Base-by-base conservation (phyloP, 1,139 yeast species). In the Yamadazyma kanchanaburiensis region DNA sequence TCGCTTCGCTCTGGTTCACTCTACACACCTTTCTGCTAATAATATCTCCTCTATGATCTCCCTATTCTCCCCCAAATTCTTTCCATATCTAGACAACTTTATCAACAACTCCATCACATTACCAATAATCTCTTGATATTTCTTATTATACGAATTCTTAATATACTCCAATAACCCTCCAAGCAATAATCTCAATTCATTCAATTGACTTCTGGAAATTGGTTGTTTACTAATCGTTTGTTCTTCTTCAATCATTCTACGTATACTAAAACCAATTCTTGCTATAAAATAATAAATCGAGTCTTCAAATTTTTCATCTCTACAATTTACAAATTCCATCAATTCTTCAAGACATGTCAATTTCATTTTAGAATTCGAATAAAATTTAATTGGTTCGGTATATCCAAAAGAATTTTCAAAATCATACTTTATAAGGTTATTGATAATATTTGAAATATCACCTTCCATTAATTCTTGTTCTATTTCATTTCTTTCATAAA, bases 211-310 rank as follows among this genome's bases (percentile, higher is more conserved):
- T 28, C 50, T 51, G n/a, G 67, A 55, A 11, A 64, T 40, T 2
- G 74, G 73, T 27, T 57, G 48, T 25, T 45, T 48, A 26, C 47
- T 46, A 10, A 55, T 39, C 19, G 65, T 51, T 34, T 43, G 48
- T 28, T 47, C 48, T 31, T 64, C 70, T 26, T 61, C 62, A 12
- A 65, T 46, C 26, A 60, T 55, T 32, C 70, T 42, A 28, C 71
- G 46, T 15, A 67, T 39, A 10, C 60, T 40, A 37, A 64, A 60
- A 3, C 64, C 53, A 21, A 55, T 48, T 17, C 74, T 40, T 8
- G 53, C 42, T 4, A 57, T 38, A 16, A 64, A 53, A 30, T 40
- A 58, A 13, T 46, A 36, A 14, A 52, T 46, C 15, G 60, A 47
- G 3, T 29, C 27, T n/a, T 49, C 47, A 27, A 59, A 48, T 12